These are phyloP conservation scores for Sophora flavescens DNA, from an alignment of 306 rosid genomes.

Conservation along the genomic window DNA sequence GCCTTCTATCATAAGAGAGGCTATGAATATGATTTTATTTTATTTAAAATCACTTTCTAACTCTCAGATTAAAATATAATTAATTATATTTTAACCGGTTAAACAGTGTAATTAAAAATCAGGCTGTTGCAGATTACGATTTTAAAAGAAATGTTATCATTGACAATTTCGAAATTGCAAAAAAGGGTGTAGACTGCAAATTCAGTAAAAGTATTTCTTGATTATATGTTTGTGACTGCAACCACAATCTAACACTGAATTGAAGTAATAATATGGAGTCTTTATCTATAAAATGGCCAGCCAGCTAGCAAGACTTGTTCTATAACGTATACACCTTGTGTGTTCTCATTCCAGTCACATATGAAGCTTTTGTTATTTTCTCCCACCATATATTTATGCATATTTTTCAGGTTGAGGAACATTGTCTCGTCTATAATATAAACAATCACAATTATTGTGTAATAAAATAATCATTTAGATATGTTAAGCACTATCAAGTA, in stretches of 20 bases:
- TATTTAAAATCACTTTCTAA: too few relatives aligned
- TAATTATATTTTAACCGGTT: too few relatives aligned
- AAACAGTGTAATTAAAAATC: too few relatives aligned
- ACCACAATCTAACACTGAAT: conserved; percentile 41
- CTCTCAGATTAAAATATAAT: too few relatives aligned
- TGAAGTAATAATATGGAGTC: conserved; percentile 47
- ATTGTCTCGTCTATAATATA: too few relatives aligned
- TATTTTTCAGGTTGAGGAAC: too few relatives aligned
- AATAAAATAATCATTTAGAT: too few relatives aligned
- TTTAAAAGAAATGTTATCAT: conserved; percentile 21
- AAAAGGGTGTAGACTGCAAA: conserved; percentile 17
- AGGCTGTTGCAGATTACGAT: too few relatives aligned
- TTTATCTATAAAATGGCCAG: conserved; percentile 11
- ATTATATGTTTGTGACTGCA: conserved; percentile 39
- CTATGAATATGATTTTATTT: too few relatives aligned
- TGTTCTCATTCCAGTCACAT: conserved; percentile 46
- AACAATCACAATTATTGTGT: neutral
- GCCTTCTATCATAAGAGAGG: too few relatives aligned
- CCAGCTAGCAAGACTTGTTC: conserved; percentile 40
- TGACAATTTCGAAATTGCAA: conserved; percentile 46
- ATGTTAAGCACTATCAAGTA: too few relatives aligned
- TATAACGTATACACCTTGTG: conserved; percentile 24
- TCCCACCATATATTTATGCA: conserved; percentile 16
- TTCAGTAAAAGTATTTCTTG: conserved; percentile 37
- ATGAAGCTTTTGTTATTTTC: conserved; percentile 40